These are phyloP conservation scores for Atkinsonella hypoxylon DNA, from an alignment of 2,329 filamentous ascomycete genomes.

Conservation along the genomic window DNA sequence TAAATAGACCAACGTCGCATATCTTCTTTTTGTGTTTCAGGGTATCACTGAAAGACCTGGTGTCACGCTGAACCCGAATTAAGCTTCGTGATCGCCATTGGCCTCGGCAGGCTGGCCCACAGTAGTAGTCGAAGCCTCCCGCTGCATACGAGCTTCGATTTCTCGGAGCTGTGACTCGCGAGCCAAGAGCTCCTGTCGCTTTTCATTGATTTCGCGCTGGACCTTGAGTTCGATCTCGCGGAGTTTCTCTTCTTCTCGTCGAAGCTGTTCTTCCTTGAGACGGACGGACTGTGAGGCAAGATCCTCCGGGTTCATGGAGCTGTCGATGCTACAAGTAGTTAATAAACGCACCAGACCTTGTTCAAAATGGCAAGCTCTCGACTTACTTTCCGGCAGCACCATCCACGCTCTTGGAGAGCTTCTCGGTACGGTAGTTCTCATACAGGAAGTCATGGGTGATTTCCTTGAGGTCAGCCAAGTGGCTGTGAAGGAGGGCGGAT, in stretches of 20 bases:
- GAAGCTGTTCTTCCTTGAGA: constrained; percentile 98
- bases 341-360: constrained; percentile 12
- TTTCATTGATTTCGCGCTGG: constrained; percentile 99
- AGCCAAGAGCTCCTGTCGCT: constrained; percentile 93
- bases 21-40: constrained; percentile 15
- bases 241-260: constrained; percentile 98
- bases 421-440: constrained; percentile 99
- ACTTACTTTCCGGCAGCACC: constrained; percentile 80
- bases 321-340: constrained; percentile 43
- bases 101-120: constrained; percentile 32
- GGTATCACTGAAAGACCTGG: constrained; percentile 21
- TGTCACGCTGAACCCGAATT: constrained; percentile 20
- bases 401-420: constrained; percentile 98
- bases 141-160: constrained; percentile 94
- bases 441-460: constrained; percentile 99
- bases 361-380: not conserved
- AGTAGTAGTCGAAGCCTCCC: constrained; percentile 49
- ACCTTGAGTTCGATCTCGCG: constrained; percentile 99
- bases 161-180: constrained; percentile 97
- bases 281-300: constrained; percentile 94
- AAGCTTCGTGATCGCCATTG: constrained; percentile 44
- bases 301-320: constrained; percentile 93
- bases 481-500: constrained; percentile 91
- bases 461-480: constrained; percentile 96
- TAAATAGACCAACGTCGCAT: constrained; percentile 33